Percentiles rank a stretch among this genome's conserved stretches.
Evolutionary conservation across 176 grass and related monocot species (phyloP).

Genomic region (Panicum miliaceum): DNA sequence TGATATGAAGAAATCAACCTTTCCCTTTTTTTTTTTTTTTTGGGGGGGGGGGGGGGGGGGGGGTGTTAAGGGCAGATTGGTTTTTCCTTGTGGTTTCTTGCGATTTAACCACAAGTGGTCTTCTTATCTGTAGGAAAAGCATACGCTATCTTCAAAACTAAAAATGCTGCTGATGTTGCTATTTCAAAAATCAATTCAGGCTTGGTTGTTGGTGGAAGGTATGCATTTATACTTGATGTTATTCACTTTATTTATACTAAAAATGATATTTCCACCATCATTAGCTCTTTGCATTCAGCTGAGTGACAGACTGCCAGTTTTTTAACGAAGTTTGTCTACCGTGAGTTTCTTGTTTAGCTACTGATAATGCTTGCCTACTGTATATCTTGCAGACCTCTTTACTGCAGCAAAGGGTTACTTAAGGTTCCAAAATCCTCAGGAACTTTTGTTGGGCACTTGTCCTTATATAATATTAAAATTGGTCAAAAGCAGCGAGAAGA

Average conservation of each 20-base stretch:
- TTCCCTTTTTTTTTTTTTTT: no score
- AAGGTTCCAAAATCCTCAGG: constrained; percentile 64
- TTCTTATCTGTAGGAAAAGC: constrained; percentile 76
- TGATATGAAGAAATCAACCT: no score
- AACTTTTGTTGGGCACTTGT: constrained; percentile 73
- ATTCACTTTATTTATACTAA: no score
- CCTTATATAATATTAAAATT: constrained; percentile 57
- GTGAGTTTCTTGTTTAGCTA: constrained; percentile 29
- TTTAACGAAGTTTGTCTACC: no score
- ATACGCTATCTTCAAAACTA: constrained; percentile 78
- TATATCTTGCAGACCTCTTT: constrained; percentile 68
- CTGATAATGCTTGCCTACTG: constrained; percentile 24
- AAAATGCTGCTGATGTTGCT: constrained; percentile 55
- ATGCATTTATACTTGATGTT: constrained; percentile 30
- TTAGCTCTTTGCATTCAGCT: no score
- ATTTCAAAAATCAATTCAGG: constrained; percentile 72
- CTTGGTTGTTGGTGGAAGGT: constrained; percentile 92
- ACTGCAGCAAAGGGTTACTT: constrained; percentile 90
- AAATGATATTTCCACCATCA: no score
- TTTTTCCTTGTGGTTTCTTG: neutral
- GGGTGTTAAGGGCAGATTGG: neutral
- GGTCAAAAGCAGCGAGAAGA: constrained; percentile 63
- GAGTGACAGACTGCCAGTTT: no score
- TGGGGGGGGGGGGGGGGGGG: no score
- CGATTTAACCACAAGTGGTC: constrained; percentile 24